A percentile compares a stretch with the other conserved stretches of the same genome.
Conservation (phyloP, 768 basidiomycete genomes). For the Pulveroboletus sp. region DNA sequence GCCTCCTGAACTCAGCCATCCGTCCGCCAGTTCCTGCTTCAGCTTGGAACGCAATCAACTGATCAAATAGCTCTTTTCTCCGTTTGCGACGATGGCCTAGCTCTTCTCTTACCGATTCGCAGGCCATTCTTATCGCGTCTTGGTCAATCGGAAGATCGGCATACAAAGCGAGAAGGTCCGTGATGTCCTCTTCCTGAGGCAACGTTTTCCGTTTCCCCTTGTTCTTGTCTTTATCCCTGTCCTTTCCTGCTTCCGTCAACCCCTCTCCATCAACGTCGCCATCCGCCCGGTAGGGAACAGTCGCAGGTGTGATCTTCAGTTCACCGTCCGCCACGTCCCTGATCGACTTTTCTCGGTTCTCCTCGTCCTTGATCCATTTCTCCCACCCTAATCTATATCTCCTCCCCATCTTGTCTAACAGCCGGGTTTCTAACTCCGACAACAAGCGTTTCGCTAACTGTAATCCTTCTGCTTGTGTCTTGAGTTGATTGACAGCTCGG, state of each 20-base stretch:
- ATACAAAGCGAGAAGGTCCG: slow-evolving; percentile 59
- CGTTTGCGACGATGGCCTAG: slow-evolving; percentile 61
- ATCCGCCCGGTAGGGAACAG: slow-evolving; percentile 43
- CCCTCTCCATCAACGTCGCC: slow-evolving; percentile 42
- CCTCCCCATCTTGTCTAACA: slow-evolving; percentile 73
- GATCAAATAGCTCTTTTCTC: slow-evolving; percentile 68
- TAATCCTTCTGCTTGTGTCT: slow-evolving; percentile 62
- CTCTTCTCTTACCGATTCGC: slow-evolving; percentile 61
- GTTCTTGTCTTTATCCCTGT: slow-evolving; percentile 43
- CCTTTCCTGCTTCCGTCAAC: slow-evolving; percentile 31
- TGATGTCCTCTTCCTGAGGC: slow-evolving; percentile 50
- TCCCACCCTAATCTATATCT: slow-evolving; percentile 87
- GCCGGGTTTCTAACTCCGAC: slow-evolving; percentile 56
- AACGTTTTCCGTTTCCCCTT: slow-evolving; percentile 53
- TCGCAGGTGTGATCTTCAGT: slow-evolving; percentile 42
- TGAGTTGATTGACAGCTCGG: slow-evolving; percentile 65
- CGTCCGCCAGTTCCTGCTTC: slow-evolving; percentile 87
- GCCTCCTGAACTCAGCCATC: slow-evolving; percentile 82
- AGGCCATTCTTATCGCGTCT: slow-evolving; percentile 48
- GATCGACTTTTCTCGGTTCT: slow-evolving; percentile 65
- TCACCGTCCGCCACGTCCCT: slow-evolving; percentile 59
- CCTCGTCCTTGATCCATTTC: slow-evolving; percentile 87
- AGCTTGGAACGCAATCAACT: slow-evolving; percentile 75
- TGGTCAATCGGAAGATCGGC: slow-evolving; percentile 54
- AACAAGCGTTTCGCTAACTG: slow-evolving; percentile 55